Evolutionary conservation across 148 eudicot genomes (phyloP).

Genomic region (Fagopyrum esculentum): DNA sequence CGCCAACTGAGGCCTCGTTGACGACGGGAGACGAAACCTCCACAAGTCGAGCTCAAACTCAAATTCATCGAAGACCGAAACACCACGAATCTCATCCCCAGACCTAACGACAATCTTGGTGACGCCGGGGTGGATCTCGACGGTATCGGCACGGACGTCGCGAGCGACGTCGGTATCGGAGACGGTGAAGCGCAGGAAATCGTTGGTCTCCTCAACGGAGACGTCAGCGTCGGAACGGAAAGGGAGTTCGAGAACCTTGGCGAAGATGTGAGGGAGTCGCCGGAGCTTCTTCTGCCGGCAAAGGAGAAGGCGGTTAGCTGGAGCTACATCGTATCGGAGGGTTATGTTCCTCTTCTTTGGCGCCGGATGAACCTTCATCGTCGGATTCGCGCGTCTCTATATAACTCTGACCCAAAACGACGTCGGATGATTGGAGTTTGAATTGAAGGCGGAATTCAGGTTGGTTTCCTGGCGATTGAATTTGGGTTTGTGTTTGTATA

Average conservation of each 20-base stretch:
- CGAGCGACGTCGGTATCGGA: constrained; percentile 37
- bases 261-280: constrained; percentile 79
- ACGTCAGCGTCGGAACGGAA: constrained; percentile 79
- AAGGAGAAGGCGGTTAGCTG: constrained; percentile 16
- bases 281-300: constrained; percentile 62
- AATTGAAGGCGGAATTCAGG: background rate
- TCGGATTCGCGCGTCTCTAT: background rate
- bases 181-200: constrained; percentile 48
- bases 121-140: constrained; percentile 80
- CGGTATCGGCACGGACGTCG: constrained; percentile 48
- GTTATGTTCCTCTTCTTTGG: constrained; percentile 47
- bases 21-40: constrained; percentile 69
- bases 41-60: constrained; percentile 73
- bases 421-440: constrained; percentile 9
- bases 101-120: constrained; percentile 71
- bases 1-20: constrained; percentile 59
- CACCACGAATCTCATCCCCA: constrained; percentile 13
- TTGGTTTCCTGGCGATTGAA: background rate
- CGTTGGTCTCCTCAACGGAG: constrained; percentile 44
- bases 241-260: constrained; percentile 84
- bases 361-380: constrained; percentile 57
- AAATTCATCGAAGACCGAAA: constrained; percentile 10
- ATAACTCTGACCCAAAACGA: constrained; percentile 9
- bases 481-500: background rate
- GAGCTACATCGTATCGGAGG: constrained; percentile 32